Percentiles rank a stretch among this genome's conserved stretches.
Conservation (phyloP, 176 grass and related monocot species). For the Miscanthus lutarioriparius region DNA sequence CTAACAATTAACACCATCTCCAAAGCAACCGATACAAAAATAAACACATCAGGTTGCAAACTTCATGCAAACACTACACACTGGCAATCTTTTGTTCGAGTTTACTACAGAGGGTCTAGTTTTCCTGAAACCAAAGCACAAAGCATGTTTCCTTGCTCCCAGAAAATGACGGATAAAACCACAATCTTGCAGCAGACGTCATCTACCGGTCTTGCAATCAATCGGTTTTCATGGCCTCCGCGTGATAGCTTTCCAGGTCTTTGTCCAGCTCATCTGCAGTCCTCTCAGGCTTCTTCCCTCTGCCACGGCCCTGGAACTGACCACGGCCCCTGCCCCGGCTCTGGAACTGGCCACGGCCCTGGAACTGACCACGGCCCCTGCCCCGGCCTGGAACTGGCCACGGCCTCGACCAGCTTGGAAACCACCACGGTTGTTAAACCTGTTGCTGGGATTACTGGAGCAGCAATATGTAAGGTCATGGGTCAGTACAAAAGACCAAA, state of each 20-base stretch:
- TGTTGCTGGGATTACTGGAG: slow-evolving; percentile 19
- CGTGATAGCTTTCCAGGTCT: slow-evolving; percentile 76
- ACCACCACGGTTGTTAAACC: slow-evolving; percentile 47
- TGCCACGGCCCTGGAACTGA: slow-evolving; percentile 47
- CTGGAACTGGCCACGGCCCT: slow-evolving; percentile 44
- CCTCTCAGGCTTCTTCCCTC: slow-evolving; percentile 59
- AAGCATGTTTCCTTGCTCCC: slow-evolving; percentile 10
- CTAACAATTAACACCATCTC: not conserved
- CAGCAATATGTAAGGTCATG: not conserved
- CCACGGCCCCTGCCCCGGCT: slow-evolving; percentile 25
- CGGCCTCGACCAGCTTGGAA: slow-evolving; percentile 51
- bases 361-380: slow-evolving; percentile 38
- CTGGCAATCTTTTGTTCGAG: not conserved
- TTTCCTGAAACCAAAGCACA: slow-evolving; percentile 38
- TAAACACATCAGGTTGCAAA: slow-evolving; percentile 28
- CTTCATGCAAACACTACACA: slow-evolving; percentile 23
- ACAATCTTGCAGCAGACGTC: slow-evolving; percentile 12
- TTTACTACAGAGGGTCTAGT: not conserved
- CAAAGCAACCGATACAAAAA: slow-evolving; percentile 20
- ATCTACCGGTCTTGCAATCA: slow-evolving; percentile 15
- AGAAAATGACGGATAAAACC: slow-evolving; percentile 15
- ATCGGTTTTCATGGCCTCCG: slow-evolving; percentile 62
- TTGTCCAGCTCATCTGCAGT: slow-evolving; percentile 83
- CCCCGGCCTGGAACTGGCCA: slow-evolving; percentile 38
- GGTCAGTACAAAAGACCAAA: not conserved